These are phyloP conservation scores for Termitomyces sp. DNA, from an alignment of 768 basidiomycete genomes.

Conservation along the genomic window DNA sequence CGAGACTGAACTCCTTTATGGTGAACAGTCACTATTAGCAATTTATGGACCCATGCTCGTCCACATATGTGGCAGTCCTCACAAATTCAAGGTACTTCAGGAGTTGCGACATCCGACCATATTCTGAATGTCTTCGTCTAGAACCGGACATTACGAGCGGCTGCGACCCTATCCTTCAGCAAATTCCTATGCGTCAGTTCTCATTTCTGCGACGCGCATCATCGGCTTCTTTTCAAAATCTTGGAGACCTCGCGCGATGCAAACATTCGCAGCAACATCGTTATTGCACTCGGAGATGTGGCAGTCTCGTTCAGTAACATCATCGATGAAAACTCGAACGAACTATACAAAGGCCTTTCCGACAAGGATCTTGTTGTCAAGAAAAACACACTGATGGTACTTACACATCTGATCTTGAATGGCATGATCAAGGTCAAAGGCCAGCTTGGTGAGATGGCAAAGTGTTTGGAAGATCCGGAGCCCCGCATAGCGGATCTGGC, in stretches of 20 bases:
- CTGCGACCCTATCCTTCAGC: conserved; percentile 84
- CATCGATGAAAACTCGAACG: conserved; percentile 95
- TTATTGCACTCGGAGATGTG: conserved; percentile 96
- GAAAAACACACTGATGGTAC: conserved; percentile 99
- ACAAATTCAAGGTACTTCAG: conserved; percentile 74
- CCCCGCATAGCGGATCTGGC: conserved; percentile 86
- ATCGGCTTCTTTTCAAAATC: conserved; percentile 87
- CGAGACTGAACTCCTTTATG: conserved; percentile 85
- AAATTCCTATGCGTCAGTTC: conserved; percentile 97
- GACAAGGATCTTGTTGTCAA: conserved; percentile 87
- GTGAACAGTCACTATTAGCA: conserved; percentile 73
- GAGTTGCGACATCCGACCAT: neutral
- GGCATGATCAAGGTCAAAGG: conserved; percentile 99
- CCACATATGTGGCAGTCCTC: conserved; percentile 85
- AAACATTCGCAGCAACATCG: conserved; percentile 91
- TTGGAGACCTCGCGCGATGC: conserved; percentile 89
- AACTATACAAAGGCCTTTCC: conserved; percentile 89
- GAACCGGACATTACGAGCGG: conserved; percentile 83
- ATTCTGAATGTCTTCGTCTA: conserved; percentile 24
- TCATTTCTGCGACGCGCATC: conserved; percentile 87
- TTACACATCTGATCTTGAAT: conserved; percentile 94
- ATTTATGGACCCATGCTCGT: conserved; percentile 88
- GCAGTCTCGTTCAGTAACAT: conserved; percentile 98
- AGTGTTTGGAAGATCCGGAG: conserved; percentile 92
- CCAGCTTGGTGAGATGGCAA: conserved; percentile 99